Evolutionary conservation across 2,329 filamentous ascomycete species (phyloP).

Genomic region (Cladosporium sp.): DNA sequence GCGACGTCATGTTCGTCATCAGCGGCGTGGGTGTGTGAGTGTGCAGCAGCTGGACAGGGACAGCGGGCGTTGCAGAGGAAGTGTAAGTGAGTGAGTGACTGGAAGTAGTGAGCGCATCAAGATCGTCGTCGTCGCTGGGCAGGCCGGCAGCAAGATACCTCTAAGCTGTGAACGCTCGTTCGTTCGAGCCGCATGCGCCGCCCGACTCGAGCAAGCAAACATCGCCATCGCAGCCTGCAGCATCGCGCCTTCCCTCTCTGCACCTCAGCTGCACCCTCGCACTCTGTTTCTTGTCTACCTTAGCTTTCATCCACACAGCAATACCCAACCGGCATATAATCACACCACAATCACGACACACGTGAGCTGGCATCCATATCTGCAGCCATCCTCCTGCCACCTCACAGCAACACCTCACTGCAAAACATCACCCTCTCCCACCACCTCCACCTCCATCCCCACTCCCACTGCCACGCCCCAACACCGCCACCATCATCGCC

Average conservation of each 20-base stretch:
- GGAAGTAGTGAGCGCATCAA: not conserved
- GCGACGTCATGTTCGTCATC: slow-evolving; percentile 7
- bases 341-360: not conserved
- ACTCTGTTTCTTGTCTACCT: not conserved
- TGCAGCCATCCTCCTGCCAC: not conserved
- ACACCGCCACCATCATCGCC: not conserved
- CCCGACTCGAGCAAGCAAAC: not conserved
- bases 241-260: not conserved
- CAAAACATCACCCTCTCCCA: not conserved
- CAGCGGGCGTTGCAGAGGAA: not conserved
- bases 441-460: not conserved
- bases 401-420: not conserved
- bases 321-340: slow-evolving; percentile 5
- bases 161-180: not conserved
- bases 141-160: not conserved
- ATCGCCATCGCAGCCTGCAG: not conserved
- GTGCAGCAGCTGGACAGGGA: not conserved
- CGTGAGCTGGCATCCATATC: not conserved
- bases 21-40: not conserved
- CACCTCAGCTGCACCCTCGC: not conserved
- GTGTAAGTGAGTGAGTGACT: not conserved
- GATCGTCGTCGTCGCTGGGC: not conserved
- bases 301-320: not conserved
- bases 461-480: not conserved
- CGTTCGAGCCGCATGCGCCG: not conserved